Evolutionary conservation across 306 rosid species (phyloP).

Genomic region (cucumber (Cucumis sativus)): DNA sequence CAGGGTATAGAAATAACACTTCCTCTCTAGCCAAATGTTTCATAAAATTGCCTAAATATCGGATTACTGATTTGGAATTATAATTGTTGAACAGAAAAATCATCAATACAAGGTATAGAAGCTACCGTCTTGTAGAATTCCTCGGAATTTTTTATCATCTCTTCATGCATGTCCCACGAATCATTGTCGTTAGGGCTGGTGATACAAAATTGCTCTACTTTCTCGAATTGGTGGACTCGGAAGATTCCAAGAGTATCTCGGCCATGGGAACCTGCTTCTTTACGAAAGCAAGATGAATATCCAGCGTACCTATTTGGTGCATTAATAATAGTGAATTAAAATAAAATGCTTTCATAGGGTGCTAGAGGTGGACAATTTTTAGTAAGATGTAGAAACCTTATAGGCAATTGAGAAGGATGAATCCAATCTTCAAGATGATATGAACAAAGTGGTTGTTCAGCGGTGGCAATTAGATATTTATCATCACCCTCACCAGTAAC

Average conservation of each 20-base stretch:
- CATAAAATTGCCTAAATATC: background rate
- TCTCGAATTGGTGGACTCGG: conserved; percentile 94
- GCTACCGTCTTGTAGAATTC: conserved; percentile 61
- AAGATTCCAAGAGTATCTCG: conserved; percentile 93
- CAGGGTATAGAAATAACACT: background rate
- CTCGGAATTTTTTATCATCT: conserved; percentile 85
- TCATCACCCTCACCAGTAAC: conserved; percentile 84
- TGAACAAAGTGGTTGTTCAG: conserved; percentile 91
- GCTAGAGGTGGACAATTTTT: background rate
- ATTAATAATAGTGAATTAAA: background rate
- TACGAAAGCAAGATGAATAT: conserved; percentile 90
- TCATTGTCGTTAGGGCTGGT: conserved; percentile 74
- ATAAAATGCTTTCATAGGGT: background rate
- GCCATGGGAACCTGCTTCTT: conserved; percentile 98
- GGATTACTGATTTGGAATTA: background rate
- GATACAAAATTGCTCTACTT: conserved; percentile 85
- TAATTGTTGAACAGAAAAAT: background rate
- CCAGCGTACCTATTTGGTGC: conserved; percentile 67
- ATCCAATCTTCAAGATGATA: conserved; percentile 91
- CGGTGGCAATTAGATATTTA: conserved; percentile 93
- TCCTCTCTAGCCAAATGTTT: background rate
- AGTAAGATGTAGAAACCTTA: conserved; percentile 37
- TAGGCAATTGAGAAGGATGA: conserved; percentile 81
- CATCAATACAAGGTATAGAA: background rate
- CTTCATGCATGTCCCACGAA: conserved; percentile 94